These are phyloP conservation scores for Actinomortierella ambigua DNA, from an alignment of 371 early-diverging fungal genomes.

Conservation along the genomic window DNA sequence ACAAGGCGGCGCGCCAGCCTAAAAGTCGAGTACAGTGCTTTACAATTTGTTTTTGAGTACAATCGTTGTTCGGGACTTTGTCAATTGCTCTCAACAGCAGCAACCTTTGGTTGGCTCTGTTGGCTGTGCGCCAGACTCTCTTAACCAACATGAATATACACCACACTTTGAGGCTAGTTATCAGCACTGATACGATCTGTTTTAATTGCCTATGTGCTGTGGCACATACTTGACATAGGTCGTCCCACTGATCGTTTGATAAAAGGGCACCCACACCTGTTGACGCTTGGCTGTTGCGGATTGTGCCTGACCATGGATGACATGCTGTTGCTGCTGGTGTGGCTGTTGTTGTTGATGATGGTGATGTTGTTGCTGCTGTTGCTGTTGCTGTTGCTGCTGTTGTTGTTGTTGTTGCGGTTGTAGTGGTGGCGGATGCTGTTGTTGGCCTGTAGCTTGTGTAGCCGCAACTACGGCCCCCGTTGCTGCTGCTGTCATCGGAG, in stretches of 20 bases:
- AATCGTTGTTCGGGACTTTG: no score
- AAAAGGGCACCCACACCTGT: constrained; percentile 42
- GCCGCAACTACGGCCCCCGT: constrained; percentile 29
- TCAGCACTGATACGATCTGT: no score
- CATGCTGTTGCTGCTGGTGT: constrained; percentile 7
- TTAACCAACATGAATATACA: no score
- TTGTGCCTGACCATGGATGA: constrained; percentile 1
- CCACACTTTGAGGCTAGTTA: no score
- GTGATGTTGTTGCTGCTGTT: neutral
- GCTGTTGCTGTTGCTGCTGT: constrained; percentile 14
- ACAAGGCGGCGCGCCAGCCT: no score
- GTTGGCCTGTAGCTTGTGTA: neutral
- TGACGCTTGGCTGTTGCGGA: constrained; percentile 17
- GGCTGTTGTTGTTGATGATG: constrained; percentile 9
- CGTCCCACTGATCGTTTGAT: constrained; percentile 24
- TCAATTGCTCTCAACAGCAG: no score
- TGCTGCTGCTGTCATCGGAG: constrained; percentile 31
- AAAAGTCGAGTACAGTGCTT: no score
- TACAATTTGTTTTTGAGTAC: no score
- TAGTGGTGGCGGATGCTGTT: no score
- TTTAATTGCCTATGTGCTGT: no score
- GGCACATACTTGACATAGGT: constrained; percentile 27
- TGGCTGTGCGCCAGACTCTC: no score
- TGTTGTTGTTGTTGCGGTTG: constrained; percentile 18
- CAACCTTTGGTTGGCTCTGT: no score